phyloP scores from a whole-genome alignment of 2,329 filamentous ascomycete genomes.

The Penicillium sp. region DNA sequence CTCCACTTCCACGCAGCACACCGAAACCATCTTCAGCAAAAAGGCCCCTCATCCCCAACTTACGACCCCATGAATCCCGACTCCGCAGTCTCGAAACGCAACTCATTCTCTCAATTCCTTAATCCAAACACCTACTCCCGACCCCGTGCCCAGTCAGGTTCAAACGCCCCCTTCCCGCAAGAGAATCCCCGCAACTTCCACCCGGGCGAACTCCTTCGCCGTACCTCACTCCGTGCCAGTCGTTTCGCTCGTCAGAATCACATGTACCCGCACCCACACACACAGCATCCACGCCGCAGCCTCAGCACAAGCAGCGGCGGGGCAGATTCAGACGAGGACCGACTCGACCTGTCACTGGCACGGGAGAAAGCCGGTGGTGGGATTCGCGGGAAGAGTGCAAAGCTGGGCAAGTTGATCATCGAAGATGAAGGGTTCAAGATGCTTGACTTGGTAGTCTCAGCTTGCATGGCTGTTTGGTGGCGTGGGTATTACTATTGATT shows the following conservation, averaged over 20 bases:
- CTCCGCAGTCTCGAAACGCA: conserved; percentile 24
- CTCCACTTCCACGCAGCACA: conserved; percentile 22
- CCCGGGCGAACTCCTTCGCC: conserved; percentile 26
- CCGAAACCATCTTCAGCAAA: conserved; percentile 11
- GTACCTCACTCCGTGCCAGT: conserved; percentile 22
- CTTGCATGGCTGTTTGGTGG: conserved; percentile 94
- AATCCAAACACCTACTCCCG: conserved; percentile 27
- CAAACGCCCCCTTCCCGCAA: conserved; percentile 15
- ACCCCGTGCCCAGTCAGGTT: conserved; percentile 25
- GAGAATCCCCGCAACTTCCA: conserved; percentile 24
- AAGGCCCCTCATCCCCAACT: conserved; percentile 16
- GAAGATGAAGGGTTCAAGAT: conserved; percentile 89
- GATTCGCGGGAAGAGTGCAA: conserved; percentile 76
- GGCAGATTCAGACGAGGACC: conserved; percentile 34
- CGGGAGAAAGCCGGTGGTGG: conserved; percentile 81
- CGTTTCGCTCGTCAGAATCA: conserved; percentile 16
- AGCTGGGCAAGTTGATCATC: conserved; percentile 88
- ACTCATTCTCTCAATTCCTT: conserved; percentile 29
- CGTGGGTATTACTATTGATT: conserved; percentile 58
- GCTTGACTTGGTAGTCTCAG: conserved; percentile 84
- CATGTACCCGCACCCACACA: conserved; percentile 8
- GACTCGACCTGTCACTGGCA: conserved; percentile 69
- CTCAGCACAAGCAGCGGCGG: conserved; percentile 19
- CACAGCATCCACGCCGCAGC: conserved; percentile 21
- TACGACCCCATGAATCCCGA: conserved; percentile 14